phyloP scores from a whole-genome alignment of 495 filamentous ascomycete species.

The Annulohypoxylon moriforme region DNA sequence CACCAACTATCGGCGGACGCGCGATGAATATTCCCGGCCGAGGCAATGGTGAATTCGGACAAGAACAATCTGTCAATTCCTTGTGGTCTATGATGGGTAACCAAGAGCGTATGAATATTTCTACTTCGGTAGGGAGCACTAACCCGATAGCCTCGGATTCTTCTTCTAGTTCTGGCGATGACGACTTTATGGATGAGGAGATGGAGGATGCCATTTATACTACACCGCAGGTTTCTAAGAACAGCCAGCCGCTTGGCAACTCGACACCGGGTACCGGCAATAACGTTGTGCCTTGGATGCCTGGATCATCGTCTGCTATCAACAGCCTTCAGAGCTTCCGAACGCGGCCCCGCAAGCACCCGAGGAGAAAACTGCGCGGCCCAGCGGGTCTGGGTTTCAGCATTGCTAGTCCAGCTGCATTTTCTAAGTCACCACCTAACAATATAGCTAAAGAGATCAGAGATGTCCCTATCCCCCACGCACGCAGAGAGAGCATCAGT shows the following conservation, averaged over 20 bases:
- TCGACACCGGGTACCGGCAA: constrained; percentile 38
- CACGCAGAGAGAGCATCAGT: constrained; percentile 84
- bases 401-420: constrained; percentile 32
- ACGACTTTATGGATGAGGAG: constrained; percentile 84
- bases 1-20: constrained; percentile 81
- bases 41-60: constrained; percentile 50
- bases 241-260: constrained; percentile 44
- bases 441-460: constrained; percentile 52
- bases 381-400: constrained; percentile 55
- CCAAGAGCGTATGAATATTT: constrained; percentile 77
- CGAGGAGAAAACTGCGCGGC: constrained; percentile 54
- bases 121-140: constrained; percentile 87
- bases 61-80: constrained; percentile 54
- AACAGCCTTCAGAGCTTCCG: constrained; percentile 82
- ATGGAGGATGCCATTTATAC: constrained; percentile 79
- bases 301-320: constrained; percentile 71
- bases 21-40: constrained; percentile 79
- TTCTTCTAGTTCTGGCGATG: constrained; percentile 79
- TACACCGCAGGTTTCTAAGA: constrained; percentile 73
- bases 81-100: constrained; percentile 62
- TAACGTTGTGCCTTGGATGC: constrained; percentile 66
- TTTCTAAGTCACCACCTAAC: constrained; percentile 59
- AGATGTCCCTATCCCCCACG: constrained; percentile 55
- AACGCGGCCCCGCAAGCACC: constrained; percentile 73
- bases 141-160: constrained; percentile 83